phyloP scores from a whole-genome alignment of 768 basidiomycete species.

The Scleroderma citrinum region DNA sequence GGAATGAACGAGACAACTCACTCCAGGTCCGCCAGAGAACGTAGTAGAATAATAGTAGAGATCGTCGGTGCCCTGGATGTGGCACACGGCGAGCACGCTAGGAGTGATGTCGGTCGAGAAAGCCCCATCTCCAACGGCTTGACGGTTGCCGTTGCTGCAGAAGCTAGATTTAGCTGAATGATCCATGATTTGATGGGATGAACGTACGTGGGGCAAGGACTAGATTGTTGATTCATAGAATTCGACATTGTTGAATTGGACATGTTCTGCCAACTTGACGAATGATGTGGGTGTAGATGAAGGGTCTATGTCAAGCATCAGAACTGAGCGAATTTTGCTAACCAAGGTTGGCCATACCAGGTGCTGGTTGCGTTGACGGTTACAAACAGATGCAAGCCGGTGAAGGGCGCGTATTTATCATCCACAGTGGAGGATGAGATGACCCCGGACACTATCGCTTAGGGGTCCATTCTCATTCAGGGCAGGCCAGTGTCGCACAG shows the following conservation, averaged over 20 bases:
- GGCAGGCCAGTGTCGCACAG: constrained; percentile 17
- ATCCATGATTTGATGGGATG: background rate
- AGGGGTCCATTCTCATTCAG: constrained; percentile 20
- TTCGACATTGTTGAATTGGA: constrained; percentile 68
- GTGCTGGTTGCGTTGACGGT: background rate
- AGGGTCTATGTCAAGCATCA: background rate
- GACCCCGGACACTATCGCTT: constrained; percentile 5
- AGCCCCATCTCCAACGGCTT: constrained; percentile 97
- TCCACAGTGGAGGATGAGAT: background rate
- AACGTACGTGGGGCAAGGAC: constrained; percentile 89
- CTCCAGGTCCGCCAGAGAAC: constrained; percentile 91
- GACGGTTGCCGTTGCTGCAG: constrained; percentile 79
- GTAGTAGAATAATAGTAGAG: constrained; percentile 91
- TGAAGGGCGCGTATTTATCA: constrained; percentile 6
- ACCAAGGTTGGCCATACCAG: background rate
- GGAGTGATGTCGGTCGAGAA: constrained; percentile 68
- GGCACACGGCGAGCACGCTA: constrained; percentile 82
- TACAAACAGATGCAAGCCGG: background rate
- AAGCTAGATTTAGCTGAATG: constrained; percentile 11
- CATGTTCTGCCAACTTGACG: constrained; percentile 85
- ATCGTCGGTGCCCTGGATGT: constrained; percentile 71
- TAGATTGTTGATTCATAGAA: constrained; percentile 74
- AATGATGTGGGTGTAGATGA: constrained; percentile 4
- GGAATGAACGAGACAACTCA: constrained; percentile 31
- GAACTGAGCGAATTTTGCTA: background rate